These are phyloP conservation scores for Linum trigynum DNA, from an alignment of 345 rosid species.

Conservation along the genomic window DNA sequence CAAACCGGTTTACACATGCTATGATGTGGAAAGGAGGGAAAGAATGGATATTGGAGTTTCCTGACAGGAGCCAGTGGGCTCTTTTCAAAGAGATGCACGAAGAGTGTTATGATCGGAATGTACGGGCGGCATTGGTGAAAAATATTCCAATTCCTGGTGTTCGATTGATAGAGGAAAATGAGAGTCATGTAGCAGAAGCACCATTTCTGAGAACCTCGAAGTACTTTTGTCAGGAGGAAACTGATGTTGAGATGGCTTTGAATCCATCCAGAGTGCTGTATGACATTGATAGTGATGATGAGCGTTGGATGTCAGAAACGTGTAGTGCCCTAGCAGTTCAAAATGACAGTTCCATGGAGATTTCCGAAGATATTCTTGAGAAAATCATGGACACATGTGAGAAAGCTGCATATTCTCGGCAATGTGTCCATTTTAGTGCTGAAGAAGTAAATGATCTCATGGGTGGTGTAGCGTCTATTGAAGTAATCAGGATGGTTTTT, in stretches of 20 bases:
- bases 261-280: slow-evolving; percentile 62
- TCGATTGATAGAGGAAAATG: slow-evolving; percentile 52
- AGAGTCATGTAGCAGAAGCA: slow-evolving; percentile 38
- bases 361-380: slow-evolving; percentile 62
- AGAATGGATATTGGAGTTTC: slow-evolving; percentile 87
- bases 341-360: slow-evolving; percentile 24
- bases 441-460: slow-evolving; percentile 60
- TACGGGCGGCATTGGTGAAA: slow-evolving; percentile 73
- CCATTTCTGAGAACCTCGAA: slow-evolving; percentile 43
- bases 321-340: slow-evolving; percentile 34
- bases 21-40: slow-evolving; percentile 99
- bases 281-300: slow-evolving; percentile 98
- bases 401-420: slow-evolving; percentile 71
- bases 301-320: slow-evolving; percentile 47
- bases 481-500: slow-evolving; percentile 37
- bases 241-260: slow-evolving; percentile 93
- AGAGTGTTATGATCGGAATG: slow-evolving; percentile 83
- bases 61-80: slow-evolving; percentile 86
- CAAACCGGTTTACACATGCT: slow-evolving; percentile 88
- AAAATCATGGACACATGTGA: slow-evolving; percentile 74
- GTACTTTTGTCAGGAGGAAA: slow-evolving; percentile 69
- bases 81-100: slow-evolving; percentile 96
- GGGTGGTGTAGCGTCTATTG: slow-evolving; percentile 46
- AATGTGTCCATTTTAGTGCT: slow-evolving; percentile 52
- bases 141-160: slow-evolving; percentile 98